Evolutionary conservation across 2,329 filamentous ascomycete species (phyloP), one percentile per base, ranked within the genome.

Genomic region (Alternaria triticimaculans): DNA sequence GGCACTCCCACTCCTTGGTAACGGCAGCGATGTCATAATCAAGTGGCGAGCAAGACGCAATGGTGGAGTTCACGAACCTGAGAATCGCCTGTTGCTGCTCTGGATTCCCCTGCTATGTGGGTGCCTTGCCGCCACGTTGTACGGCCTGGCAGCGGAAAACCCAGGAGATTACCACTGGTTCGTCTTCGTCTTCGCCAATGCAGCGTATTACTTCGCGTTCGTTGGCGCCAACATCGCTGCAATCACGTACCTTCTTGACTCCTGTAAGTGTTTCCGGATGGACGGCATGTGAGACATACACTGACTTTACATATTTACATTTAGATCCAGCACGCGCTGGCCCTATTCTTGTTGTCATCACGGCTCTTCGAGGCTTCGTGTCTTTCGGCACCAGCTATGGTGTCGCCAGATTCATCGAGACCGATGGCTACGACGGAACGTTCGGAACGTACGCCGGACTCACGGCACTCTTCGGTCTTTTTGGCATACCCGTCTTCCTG

Each of bases 291-390:
- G 37, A 41, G 37, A 41, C 37, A 41, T 41, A 41, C 37, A 41
- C 37, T 41, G 37, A 41, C 37, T 41, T 41, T 41, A 18, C 37
- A 41, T 41, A 41, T 41, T 18, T 41, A 41, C 37, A 41, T 41
- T 41, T 41, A 41, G 37, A 84, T 58, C 82, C 82, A 1, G 76
- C 77, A 3, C 75, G 80, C 3, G 78, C 82, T 5, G 81, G 81
- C 0, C 80, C 83, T 0, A 62, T 83, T 2, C 68, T 85, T 20
- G 79, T 85, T 4, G 79, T 85, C 37, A 81, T 85, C 28, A 84
- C 82, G 54, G 82, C 83, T 5, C 77, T 83, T 65, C 75, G 83
- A 3, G 83, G 82, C 0, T 80, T 85, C 45, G 80, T 85, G 9
- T 81, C 79, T 1, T 85, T 85, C 55, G 82, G 82, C 15, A 71